Evolutionary conservation across 257 asterid species (phyloP).

Genomic region (Gentiana straminea): DNA sequence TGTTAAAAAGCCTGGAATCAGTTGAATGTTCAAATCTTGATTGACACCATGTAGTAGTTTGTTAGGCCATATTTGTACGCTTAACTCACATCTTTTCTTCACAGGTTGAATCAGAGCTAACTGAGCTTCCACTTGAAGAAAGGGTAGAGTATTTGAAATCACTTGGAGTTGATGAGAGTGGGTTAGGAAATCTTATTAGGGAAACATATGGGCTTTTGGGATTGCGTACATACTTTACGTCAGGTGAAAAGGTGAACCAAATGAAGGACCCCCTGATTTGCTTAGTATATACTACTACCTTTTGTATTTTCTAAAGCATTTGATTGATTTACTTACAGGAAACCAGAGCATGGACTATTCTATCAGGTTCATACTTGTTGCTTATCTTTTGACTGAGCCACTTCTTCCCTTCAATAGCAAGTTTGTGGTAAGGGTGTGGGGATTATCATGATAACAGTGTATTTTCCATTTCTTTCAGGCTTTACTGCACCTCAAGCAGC

Average conservation of each 20-base stretch:
- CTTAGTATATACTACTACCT: neutral
- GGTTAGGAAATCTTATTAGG: conserved; percentile 88
- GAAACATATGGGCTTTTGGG: conserved; percentile 86
- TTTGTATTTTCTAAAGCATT: conserved; percentile 7
- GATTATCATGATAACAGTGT: no score
- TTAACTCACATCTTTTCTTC: conserved; percentile 7
- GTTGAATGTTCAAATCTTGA: neutral
- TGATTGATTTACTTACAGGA: conserved; percentile 40
- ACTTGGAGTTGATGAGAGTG: conserved; percentile 83
- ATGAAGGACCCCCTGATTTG: conserved; percentile 6
- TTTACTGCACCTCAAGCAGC: conserved; percentile 99
- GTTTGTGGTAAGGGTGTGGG: no score
- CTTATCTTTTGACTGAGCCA: neutral
- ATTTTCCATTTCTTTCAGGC: conserved; percentile 30
- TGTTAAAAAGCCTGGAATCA: neutral
- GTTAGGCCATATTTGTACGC: neutral
- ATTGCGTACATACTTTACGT: conserved; percentile 85
- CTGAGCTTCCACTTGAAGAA: conserved; percentile 90
- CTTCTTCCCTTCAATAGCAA: neutral
- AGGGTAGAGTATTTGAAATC: conserved; percentile 77
- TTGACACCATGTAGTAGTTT: conserved; percentile 1
- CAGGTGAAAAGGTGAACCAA: conserved; percentile 82
- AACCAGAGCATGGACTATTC: conserved; percentile 96
- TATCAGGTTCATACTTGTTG: conserved; percentile 36
- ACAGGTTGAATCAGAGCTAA: conserved; percentile 94